Base-by-base conservation (phyloP, 2,329 filamentous ascomycete species). In the Dendrostoma leiphaemia region DNA sequence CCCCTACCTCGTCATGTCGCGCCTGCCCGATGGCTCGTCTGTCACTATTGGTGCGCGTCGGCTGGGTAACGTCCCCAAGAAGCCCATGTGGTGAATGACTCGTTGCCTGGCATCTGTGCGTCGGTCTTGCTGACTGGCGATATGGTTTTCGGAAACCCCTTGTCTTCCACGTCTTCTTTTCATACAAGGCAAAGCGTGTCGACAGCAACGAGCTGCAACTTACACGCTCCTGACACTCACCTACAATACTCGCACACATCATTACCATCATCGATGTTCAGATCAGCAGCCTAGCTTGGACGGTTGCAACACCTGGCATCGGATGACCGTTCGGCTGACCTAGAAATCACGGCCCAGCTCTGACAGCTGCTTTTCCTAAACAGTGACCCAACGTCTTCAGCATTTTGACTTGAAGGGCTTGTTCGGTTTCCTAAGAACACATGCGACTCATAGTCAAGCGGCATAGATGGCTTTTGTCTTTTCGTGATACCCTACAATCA, bases 1-100 rank as follows among this genome's bases (percentile, higher is more conserved):
- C 51, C 90, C 94, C 1, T 75, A 83, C 31, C 94, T 89, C 61
- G 88, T 93, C 54, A 97, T 99, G 91, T 96, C 91, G 58, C 86
- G 94, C 48, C 86, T 82, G 43, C 67, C 71, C 3, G 69, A 77
- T 41, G 69, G 78, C 62, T 76, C 77, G 62, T 74, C 76, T 26
- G 80, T 85, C 46, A 77, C 77, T 51, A 74, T 77, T 56, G 80
- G 84, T 8, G 82, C 75, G 28, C 77, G 78, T 60, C 84, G 78
- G 63, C 74, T 79, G 52, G 62, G 31, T 2, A 38, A 44, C 28
- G 31, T 35, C 2, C 32, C 26, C 10, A 41, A 21, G 35, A 24
- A n/a, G 17, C 13, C 15, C 7, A 19, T 21, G 3, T 26, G 43
- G 29, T 19, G n/a, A 28, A 10, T 26, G 6, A 17, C 15, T 23